A percentile compares a stretch with the other conserved stretches of the same genome.
These are phyloP conservation scores for Yarrowia divulgata DNA, from an alignment of 805 yeast species.

Conservation along the genomic window DNA sequence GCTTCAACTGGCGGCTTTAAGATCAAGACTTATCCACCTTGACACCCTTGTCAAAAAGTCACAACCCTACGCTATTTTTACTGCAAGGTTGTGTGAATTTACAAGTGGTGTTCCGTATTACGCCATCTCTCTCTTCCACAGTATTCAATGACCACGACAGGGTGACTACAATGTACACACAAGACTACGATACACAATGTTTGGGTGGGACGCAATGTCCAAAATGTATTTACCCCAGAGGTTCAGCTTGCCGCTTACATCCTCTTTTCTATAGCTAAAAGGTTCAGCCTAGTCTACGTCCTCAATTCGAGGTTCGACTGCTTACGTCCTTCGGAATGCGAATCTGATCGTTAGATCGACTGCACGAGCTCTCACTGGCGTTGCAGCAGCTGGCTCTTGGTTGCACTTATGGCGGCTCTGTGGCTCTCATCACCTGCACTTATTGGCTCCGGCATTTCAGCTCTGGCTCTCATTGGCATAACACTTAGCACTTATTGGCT, in stretches of 20 bases:
- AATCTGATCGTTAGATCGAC: background rate
- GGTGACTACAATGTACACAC: background rate
- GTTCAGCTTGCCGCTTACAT: background rate
- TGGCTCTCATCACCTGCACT: no score
- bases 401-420: no score
- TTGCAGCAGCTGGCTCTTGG: no score
- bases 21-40: background rate
- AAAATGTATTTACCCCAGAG: background rate
- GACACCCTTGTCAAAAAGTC: background rate
- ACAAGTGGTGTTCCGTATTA: no score
- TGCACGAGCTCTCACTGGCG: no score
- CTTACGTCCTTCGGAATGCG: background rate
- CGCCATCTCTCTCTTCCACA: no score
- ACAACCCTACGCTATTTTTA: no score
- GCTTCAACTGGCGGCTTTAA: no score
- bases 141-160: background rate
- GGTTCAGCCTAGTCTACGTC: background rate
- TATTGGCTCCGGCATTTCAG: no score
- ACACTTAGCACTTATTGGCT: background rate
- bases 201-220: conserved; percentile 1
- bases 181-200: background rate
- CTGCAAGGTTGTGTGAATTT: no score
- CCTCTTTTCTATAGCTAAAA: background rate
- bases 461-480: no score
- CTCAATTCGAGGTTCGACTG: no score